Conservation (phyloP, 1,139 yeast genomes). For the Hemisphaericaspora xylanilytica region DNA sequence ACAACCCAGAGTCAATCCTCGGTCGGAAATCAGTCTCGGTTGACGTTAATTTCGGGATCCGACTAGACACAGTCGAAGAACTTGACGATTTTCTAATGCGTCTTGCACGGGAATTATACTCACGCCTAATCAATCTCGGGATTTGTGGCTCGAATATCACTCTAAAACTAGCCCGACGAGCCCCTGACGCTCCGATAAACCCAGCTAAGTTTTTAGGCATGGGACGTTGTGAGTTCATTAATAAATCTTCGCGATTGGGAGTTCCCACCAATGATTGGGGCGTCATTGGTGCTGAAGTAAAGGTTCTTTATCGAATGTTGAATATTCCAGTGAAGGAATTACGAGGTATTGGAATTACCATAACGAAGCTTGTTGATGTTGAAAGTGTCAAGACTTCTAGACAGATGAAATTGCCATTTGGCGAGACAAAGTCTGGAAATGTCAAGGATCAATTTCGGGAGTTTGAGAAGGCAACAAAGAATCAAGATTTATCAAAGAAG, state of each 20-base stretch:
- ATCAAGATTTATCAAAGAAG: neutral
- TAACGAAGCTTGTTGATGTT: no score
- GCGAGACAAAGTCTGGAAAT: slow-evolving; percentile 4
- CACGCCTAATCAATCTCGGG: slow-evolving; percentile 47
- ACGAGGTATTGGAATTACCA: slow-evolving; percentile 67
- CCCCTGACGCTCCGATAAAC: slow-evolving; percentile 62
- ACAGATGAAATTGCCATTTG: slow-evolving; percentile 46
- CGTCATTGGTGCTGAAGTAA: slow-evolving; percentile 57
- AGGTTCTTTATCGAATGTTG: slow-evolving; percentile 53
- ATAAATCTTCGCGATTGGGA: slow-evolving; percentile 62
- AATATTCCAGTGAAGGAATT: slow-evolving; percentile 65
- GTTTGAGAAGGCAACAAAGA: neutral
- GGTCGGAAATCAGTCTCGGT: slow-evolving; percentile 77
- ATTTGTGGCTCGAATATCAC: slow-evolving; percentile 58
- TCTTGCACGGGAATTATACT: slow-evolving; percentile 58
- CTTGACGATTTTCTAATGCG: slow-evolving; percentile 61
- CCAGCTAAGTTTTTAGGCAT: slow-evolving; percentile 82
- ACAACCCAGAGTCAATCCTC: slow-evolving; percentile 42
- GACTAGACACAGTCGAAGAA: slow-evolving; percentile 61
- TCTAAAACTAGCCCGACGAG: slow-evolving; percentile 63
- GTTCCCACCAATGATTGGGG: slow-evolving; percentile 63
- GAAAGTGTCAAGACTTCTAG: slow-evolving; percentile 12
- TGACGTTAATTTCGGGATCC: slow-evolving; percentile 88
- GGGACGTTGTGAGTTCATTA: slow-evolving; percentile 70
- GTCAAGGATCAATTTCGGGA: slow-evolving; percentile 12